phyloP scores from a whole-genome alignment of 768 basidiomycete species.

The Favolaschia claudopus region DNA sequence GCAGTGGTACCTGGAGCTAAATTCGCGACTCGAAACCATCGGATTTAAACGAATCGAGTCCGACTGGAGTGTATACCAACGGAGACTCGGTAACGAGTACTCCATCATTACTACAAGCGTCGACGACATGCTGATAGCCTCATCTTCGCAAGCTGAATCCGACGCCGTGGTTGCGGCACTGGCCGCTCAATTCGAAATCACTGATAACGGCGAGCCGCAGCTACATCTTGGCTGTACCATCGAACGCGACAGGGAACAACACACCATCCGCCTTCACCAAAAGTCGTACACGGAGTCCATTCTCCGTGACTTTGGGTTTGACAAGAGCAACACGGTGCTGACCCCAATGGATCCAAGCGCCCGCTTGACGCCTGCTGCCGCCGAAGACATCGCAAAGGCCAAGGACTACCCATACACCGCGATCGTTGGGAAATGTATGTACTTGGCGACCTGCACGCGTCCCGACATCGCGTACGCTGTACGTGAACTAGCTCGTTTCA shows the following conservation, averaged over 20 bases:
- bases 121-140: constrained; percentile 22
- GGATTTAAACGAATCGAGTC: not conserved
- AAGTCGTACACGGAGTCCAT: constrained; percentile 20
- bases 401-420: constrained; percentile 4
- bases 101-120: constrained; percentile 9
- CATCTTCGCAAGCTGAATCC: not conserved
- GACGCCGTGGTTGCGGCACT: constrained; percentile 7
- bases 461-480: constrained; percentile 10
- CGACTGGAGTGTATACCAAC: not conserved
- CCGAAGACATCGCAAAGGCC: constrained; percentile 1
- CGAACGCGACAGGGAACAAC: not conserved
- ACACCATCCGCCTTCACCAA: constrained; percentile 9
- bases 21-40: not conserved
- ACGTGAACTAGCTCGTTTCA: constrained; percentile 20
- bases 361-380: not conserved
- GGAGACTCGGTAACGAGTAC: not conserved
- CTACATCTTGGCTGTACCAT: constrained; percentile 14
- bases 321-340: constrained; percentile 5
- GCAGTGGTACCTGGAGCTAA: not conserved
- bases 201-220: constrained; percentile 9
- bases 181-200: constrained; percentile 16
- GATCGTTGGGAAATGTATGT: constrained; percentile 29
- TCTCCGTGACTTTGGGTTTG: constrained; percentile 16
- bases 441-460: constrained; percentile 19
- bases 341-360: constrained; percentile 26